Evolutionary conservation across 371 early-diverging fungal species (phyloP).

Genomic region (Nematocida ironsii): DNA sequence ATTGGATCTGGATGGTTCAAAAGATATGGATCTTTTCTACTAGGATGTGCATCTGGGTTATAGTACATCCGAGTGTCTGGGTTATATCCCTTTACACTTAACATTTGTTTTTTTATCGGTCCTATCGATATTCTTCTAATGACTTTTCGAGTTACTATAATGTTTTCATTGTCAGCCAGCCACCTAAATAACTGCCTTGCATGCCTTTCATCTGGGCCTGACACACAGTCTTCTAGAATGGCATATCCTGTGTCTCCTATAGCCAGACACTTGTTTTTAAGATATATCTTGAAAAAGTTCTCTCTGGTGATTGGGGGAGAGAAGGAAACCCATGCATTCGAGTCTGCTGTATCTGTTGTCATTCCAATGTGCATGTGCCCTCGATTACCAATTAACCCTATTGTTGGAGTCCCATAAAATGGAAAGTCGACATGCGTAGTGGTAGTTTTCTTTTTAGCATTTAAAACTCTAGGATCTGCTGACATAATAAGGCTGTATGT

Average conservation of each 20-base stretch:
- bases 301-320: constrained; percentile 33
- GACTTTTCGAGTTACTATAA: neutral
- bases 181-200: constrained; percentile 37
- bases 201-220: neutral
- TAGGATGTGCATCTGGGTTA: neutral
- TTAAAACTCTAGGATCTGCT: neutral
- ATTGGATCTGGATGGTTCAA: neutral
- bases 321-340: constrained; percentile 30
- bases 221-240: constrained; percentile 4
- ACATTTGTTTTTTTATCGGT: neutral
- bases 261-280: constrained; percentile 18
- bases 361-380: constrained; percentile 6
- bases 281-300: constrained; percentile 45
- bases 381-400: neutral
- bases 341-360: constrained; percentile 1
- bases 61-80: neutral
- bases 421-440: neutral
- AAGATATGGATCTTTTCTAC: neutral
- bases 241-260: constrained; percentile 18
- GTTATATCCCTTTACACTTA: neutral
- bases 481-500: constrained; percentile 47
- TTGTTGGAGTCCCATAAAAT: constrained; percentile 18
- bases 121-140: neutral
- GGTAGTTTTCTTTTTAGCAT: neutral
- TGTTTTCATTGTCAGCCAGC: constrained; percentile 20